Conservation (phyloP, 1,139 yeast species). For the Blastobotrys ciferrii region DNA sequence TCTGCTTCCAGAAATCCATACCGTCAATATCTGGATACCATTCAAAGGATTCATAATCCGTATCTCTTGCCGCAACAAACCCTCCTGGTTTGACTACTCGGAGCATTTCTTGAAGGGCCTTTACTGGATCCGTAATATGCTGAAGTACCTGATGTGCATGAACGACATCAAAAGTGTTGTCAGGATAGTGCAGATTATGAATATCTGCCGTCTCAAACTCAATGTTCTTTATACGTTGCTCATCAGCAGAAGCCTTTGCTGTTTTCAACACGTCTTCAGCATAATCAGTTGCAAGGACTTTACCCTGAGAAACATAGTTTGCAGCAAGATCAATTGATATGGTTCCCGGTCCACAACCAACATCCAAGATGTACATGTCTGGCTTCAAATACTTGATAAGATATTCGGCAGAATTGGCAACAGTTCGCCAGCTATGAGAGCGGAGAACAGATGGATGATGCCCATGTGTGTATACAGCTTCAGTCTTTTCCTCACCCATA, state of each 20-base stretch:
- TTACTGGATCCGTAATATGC: conserved; percentile 40
- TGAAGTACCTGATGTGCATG: conserved; percentile 44
- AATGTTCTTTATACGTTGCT: conserved; percentile 28
- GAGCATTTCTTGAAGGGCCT: conserved; percentile 30
- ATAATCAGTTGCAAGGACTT: conserved; percentile 41
- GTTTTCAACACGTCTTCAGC: conserved; percentile 36
- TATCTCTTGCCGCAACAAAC: conserved; percentile 38
- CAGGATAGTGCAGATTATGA: conserved; percentile 39
- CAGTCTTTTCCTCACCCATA: conserved; percentile 6
- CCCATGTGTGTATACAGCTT: conserved; percentile 27
- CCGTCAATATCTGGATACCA: conserved; percentile 27
- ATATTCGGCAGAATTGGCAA: conserved; percentile 36
- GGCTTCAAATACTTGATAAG: conserved; percentile 36
- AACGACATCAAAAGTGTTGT: conserved; percentile 42
- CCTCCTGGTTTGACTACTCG: conserved; percentile 32
- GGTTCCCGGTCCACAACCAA: conserved; percentile 47
- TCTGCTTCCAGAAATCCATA: conserved; percentile 21
- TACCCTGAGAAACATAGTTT: conserved; percentile 34
- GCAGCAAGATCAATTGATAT: conserved; percentile 42
- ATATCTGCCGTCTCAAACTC: conserved; percentile 38
- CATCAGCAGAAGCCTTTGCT: conserved; percentile 28
- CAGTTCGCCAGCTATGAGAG: conserved; percentile 42
- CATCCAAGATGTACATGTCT: conserved; percentile 39
- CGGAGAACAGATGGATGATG: conserved; percentile 29
- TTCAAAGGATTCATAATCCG: conserved; percentile 30